Evolutionary conservation across 2,329 filamentous ascomycete genomes (phyloP), one percentile per base, ranked within the genome.

Genomic region (Penicillium sp.): DNA sequence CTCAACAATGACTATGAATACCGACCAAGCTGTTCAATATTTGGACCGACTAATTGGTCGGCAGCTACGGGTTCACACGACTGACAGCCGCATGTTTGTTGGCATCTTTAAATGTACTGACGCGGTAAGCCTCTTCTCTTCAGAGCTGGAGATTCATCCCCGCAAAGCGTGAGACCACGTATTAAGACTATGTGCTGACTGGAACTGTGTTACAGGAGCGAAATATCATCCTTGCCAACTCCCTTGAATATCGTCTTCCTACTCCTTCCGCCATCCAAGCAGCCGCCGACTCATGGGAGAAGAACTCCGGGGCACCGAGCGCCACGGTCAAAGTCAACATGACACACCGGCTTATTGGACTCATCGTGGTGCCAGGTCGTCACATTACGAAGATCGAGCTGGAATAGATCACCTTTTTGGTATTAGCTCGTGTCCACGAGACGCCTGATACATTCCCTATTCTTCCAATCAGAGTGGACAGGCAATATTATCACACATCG

Each of bases 61-160:
- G 73, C 90, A 86, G 39, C 78, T 98, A 33, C 88, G 92, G 57
- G 79, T 98, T 54, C 85, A 90, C 67, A 91, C 89, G 14, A 90
- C 87, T 4, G 93, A 98, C 72, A 86, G 85, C 16, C 90, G 95
- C 59, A 87, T 96, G 73, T 99, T 98, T 75, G 86, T 92, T 54
- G 95, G 95, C 21, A 83, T 87, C 62, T 90, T 99, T 78, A 97
- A 96, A 77, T 99, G 95, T 79, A 97, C 93, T 29, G 95, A 99
- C 79, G 87, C 89, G 58, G 92, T 96, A 78, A 50, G 84, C 81
- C 49, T 42, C 37, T 53, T 29, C 10, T 43, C 42, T 43, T 44
- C n/a, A 27, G n/a, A 43, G 31, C 21, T 33, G 37, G 19, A 52
- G 19, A 33, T 43, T 16, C 50, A 19, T 19, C 27, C 21, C 14